Percentiles rank a stretch among this genome's conserved stretches.
phyloP scores from a whole-genome alignment of 2,329 filamentous ascomycete genomes.

The Chlorencoelia australis region DNA sequence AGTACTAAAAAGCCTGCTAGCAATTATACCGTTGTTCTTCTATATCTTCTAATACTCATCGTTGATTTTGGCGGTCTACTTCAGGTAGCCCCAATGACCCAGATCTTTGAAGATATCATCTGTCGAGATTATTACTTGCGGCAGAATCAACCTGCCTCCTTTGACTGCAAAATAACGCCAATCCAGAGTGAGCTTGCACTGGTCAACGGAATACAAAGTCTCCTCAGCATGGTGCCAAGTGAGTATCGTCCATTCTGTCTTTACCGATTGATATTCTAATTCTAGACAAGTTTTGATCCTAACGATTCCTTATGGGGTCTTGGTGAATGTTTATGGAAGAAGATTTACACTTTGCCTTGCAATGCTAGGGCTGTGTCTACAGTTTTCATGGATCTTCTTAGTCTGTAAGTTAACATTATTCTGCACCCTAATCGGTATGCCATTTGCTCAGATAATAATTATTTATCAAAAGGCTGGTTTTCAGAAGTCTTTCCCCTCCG shows the following conservation, averaged over 20 bases:
- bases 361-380: background rate
- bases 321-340: constrained; percentile 6
- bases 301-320: background rate
- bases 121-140: background rate
- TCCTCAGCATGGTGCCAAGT: background rate
- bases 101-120: background rate
- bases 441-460: no score
- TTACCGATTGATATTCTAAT: background rate
- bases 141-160: background rate
- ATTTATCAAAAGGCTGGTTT: constrained; percentile 1
- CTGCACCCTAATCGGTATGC: no score
- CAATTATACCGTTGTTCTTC: background rate
- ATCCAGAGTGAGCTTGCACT: background rate
- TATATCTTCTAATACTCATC: background rate
- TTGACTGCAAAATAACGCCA: background rate
- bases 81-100: background rate
- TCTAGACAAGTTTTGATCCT: constrained; percentile 1
- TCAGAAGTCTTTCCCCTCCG: background rate
- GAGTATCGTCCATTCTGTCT: background rate
- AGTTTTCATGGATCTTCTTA: background rate
- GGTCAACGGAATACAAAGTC: background rate
- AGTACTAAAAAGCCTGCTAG: no score
- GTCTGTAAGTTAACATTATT: background rate
- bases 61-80: background rate
- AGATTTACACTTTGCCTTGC: constrained; percentile 2